Base-by-base conservation (phyloP, 2,329 filamentous ascomycete species). In the Talaromyces marneffei region DNA sequence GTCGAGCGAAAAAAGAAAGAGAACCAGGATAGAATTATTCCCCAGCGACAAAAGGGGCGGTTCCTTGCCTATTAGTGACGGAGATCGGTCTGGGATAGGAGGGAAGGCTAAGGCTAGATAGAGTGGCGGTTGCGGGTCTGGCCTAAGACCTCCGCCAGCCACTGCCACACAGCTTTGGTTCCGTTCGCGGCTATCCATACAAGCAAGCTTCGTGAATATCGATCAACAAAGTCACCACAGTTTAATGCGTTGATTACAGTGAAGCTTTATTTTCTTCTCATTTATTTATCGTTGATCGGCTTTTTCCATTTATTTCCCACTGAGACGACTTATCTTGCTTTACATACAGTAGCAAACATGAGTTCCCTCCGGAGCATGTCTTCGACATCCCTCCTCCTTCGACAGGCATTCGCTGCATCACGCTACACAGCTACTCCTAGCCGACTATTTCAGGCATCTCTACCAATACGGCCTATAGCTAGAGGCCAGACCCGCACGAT, bases 321-420 rank as follows among this genome's bases (percentile, higher is more conserved):
- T n/a, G n/a, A 53, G n/a, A 16, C 46, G n/a, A 25, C 23, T 25
- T 14, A 3, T 44, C 5, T 59, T n/a, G n/a, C n/a, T n/a, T n/a
- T 59, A 37, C 46, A 59, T 59, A 35, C 29, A 16, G 46, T 52
- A 46, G 25, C 40, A 39, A 48, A 16, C 27, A 61, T 61, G 59
- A 16, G n/a, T 54, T 61, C 50, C 59, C 57, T 62, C 35, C 57
- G 48, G 40, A 37, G 56, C 31, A 40, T 60, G 39, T 48, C 55
- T 23, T 59, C 57, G 23, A 31, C 57, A n/a, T 54, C 56, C 18
- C 40, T 54, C 3, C 48, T 57, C 48, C 61, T 62, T 59, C 61
- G 50, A 46, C 52, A 59, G 23, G 39, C 56, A 29, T 54, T 54
- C 40, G 31, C 46, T 23, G 35, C 48, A 39, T 50, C 60, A 31